Base-by-base conservation (phyloP, 805 yeast genomes). In the Ogataea parapolymorpha region DNA sequence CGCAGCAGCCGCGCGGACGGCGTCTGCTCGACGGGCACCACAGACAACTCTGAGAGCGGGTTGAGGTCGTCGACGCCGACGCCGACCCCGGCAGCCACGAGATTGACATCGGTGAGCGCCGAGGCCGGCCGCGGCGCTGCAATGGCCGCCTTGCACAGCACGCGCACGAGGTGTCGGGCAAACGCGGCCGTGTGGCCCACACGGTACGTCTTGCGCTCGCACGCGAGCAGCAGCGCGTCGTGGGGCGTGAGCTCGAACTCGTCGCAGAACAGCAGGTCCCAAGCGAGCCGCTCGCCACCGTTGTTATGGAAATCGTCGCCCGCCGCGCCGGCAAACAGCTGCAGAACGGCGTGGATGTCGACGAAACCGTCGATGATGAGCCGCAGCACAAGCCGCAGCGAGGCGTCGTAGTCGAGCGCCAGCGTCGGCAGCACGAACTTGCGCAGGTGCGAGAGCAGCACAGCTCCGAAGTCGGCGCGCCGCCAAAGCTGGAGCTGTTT, bases 401-500 rank as follows among this genome's bases (percentile, higher is more conserved):
- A 62, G 17, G 59, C 46, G 2, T 65, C 61, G 41, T 64, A 67
- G 31, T 66, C 68, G 20, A 65, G 43, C 15, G 63, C 51, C 13
- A 64, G 34, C 0, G 66, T 56, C 1, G 67, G 63, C n/a, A 56
- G 41, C 0, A 62, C 44, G 18, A 53, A 48, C 29, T 57, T 54
- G 26, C 45, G 53, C 11, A 63, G 37, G 46, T 62, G 58, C 15
- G 49, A 44, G 3, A 46, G 16, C 14, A 65, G 15, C 2, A 55
- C 42, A 16, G 32, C 52, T 3, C 42, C 43, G 42, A 65, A 64
- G 18, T 61, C 66, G 9, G 39, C 44, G 44, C 25, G 71, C 54
- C 49, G 74, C 79, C 65, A 71, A 40, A 42, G 44, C 60, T 70
- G 55, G 59, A 74, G 39, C 23, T 43, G 35, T 27, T 41, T 51